Evolutionary conservation across 331 rosid species (phyloP).

Genomic region (Quercus phellos): DNA sequence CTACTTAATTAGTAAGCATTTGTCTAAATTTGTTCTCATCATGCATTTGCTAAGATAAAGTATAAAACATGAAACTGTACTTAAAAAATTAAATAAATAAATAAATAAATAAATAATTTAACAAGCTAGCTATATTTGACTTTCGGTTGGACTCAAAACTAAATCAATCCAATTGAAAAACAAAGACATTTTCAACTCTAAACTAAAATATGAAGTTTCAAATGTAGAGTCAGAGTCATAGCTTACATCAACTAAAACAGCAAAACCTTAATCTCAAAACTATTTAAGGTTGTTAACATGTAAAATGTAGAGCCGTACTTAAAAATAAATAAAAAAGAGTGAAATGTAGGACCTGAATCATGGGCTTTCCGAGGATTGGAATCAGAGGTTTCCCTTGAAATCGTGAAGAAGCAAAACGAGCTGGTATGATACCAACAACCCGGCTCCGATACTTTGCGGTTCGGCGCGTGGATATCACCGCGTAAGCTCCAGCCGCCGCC

Average conservation of each 20-base stretch:
- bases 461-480: constrained; percentile 37
- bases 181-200: not conserved
- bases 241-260: no score
- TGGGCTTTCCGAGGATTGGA: constrained; percentile 87
- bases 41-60: not conserved
- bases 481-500: constrained; percentile 63
- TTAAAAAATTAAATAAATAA: no score
- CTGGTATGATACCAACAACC: constrained; percentile 87
- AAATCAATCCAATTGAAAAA: not conserved
- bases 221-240: no score
- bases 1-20: not conserved
- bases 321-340: no score
- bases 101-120: no score
- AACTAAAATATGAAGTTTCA: no score
- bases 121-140: not conserved
- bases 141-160: not conserved
- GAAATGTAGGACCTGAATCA: constrained; percentile 72
- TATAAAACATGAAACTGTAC: no score
- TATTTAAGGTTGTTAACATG: no score
- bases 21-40: not conserved
- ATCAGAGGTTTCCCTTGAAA: constrained; percentile 84
- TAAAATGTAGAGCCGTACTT: no score
- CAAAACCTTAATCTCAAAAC: no score
- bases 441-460: constrained; percentile 60
- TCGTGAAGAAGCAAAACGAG: constrained; percentile 77